A percentile compares a stretch with the other conserved stretches of the same genome.
phyloP scores from a whole-genome alignment of 805 yeast genomes.

The Millerozyma acaciae region DNA sequence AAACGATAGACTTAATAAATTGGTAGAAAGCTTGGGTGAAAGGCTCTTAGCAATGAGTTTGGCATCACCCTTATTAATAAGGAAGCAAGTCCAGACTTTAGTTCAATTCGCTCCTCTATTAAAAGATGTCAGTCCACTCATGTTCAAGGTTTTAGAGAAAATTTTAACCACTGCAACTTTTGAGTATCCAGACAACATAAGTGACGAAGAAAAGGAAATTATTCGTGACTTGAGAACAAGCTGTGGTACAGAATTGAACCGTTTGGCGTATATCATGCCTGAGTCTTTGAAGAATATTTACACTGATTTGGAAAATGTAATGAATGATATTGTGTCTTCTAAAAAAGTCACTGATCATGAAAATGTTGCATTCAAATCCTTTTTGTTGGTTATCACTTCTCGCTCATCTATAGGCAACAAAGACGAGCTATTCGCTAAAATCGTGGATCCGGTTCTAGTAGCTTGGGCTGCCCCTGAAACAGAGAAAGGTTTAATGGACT shows the following conservation, averaged over 20 bases:
- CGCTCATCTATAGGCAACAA: conserved; percentile 72
- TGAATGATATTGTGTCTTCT: conserved; percentile 63
- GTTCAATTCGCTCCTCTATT: conserved; percentile 92
- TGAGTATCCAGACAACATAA: conserved; percentile 63
- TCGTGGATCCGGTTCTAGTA: conserved; percentile 88
- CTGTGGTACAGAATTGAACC: conserved; percentile 90
- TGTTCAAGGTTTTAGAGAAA: conserved; percentile 82
- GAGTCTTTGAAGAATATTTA: conserved; percentile 79
- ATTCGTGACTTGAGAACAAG: conserved; percentile 85
- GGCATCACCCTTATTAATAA: conserved; percentile 73
- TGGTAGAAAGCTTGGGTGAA: conserved; percentile 69
- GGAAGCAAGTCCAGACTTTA: conserved; percentile 85
- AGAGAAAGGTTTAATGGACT: conserved; percentile 80
- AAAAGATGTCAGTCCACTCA: conserved; percentile 67
- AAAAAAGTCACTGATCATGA: conserved; percentile 84
- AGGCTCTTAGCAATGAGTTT: conserved; percentile 70
- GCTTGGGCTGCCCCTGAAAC: conserved; percentile 95
- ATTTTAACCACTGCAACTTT: conserved; percentile 80
- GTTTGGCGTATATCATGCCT: conserved; percentile 94
- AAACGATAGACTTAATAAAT: conserved; percentile 47
- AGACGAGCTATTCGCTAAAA: conserved; percentile 71
- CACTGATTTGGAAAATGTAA: conserved; percentile 76
- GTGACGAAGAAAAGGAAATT: conserved; percentile 74
- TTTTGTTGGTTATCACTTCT: conserved; percentile 85
- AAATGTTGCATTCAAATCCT: conserved; percentile 89